Conservation (phyloP, 805 yeast species). For the Hanseniaspora valbyensis region DNA sequence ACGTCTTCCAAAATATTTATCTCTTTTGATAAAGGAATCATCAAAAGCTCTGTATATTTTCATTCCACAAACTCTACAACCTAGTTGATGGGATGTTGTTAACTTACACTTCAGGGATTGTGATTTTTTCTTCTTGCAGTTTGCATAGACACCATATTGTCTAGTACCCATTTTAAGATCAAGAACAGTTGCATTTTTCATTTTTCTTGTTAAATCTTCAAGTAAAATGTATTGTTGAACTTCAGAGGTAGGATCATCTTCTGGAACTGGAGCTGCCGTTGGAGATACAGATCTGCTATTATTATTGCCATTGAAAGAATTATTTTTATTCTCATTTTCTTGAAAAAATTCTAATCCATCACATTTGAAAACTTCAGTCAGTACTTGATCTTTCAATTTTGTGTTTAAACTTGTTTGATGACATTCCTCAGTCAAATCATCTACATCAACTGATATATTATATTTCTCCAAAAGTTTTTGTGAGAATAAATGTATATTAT, state of each 20-base stretch:
- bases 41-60: constrained; percentile 57
- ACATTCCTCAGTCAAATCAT: constrained; percentile 30
- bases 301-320: neutral
- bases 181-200: constrained; percentile 77
- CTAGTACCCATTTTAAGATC: constrained; percentile 98
- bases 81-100: constrained; percentile 73
- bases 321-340: neutral
- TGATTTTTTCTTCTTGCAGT: constrained; percentile 54
- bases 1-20: constrained; percentile 85
- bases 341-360: neutral
- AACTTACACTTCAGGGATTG: constrained; percentile 70
- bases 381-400: constrained; percentile 57
- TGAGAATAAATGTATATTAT: constrained; percentile 85
- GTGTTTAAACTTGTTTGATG: constrained; percentile 55
- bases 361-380: constrained; percentile 52
- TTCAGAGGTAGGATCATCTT: constrained; percentile 25
- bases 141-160: constrained; percentile 94
- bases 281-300: neutral
- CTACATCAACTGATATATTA: constrained; percentile 3
- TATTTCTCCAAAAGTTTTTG: constrained; percentile 54
- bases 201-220: constrained; percentile 80
- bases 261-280: constrained; percentile 15
- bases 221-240: constrained; percentile 59
- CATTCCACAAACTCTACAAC: constrained; percentile 91
- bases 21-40: constrained; percentile 51